Evolutionary conservation across 140 eudicot genomes (phyloP).

Genomic region (Erigeron philadelphicus): DNA sequence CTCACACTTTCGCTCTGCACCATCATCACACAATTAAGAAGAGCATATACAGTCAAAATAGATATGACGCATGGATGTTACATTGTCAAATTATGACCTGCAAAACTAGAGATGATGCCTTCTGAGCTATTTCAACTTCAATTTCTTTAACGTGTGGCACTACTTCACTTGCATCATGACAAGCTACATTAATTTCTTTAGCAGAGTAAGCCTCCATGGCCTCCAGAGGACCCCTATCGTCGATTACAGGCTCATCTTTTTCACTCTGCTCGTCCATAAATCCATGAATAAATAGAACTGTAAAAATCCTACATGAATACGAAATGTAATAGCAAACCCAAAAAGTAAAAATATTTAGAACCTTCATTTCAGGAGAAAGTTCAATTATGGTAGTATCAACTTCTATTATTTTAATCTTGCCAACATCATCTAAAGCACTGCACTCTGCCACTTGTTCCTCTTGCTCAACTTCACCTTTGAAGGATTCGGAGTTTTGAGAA

Average conservation of each 20-base stretch:
- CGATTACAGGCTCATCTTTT: conserved; percentile 17
- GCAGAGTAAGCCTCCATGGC: conserved; percentile 18
- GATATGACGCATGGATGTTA: conserved; percentile 17
- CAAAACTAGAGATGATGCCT: conserved; percentile 11
- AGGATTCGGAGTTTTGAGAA: conserved; percentile 14
- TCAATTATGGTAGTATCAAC: conserved; percentile 12
- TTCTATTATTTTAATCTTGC: conserved; percentile 3
- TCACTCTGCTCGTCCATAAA: conserved; percentile 22
- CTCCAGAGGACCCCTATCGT: conserved; percentile 15
- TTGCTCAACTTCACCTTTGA: conserved; percentile 15
- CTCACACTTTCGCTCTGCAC: conserved; percentile 22
- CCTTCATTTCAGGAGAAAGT: conserved; percentile 24
- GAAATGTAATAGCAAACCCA: conserved; percentile 3
- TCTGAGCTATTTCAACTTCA: conserved; percentile 13
- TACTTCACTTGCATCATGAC: too few species aligned
- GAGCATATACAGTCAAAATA: conserved; percentile 22
- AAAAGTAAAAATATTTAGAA: conserved; percentile 13
- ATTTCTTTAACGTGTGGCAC: conserved; percentile 4
- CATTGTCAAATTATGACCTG: conserved; percentile 12
- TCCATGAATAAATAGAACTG: neutral
- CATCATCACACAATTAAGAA: neutral
- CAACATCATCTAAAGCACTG: conserved; percentile 26
- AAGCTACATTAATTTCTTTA: neutral
- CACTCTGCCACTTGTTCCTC: conserved; percentile 21
- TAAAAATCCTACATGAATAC: conserved; percentile 1